phyloP scores from a whole-genome alignment of 345 rosid species.

The Viola odorata region DNA sequence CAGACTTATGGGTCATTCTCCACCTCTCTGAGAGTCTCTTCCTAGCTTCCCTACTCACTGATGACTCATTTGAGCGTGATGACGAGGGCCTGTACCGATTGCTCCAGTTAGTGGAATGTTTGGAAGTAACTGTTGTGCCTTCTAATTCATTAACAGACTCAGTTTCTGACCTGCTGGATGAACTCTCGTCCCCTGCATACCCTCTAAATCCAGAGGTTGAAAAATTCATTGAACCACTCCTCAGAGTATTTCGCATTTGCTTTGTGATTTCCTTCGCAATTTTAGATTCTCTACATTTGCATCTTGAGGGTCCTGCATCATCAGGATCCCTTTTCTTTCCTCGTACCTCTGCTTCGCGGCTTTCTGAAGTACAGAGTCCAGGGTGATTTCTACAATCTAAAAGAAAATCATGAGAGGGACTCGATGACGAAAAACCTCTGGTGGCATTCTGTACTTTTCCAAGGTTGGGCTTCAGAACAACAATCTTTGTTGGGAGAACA shows the following conservation, averaged over 20 bases:
- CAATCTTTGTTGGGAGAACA: slow-evolving; percentile 64
- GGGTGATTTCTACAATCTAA: slow-evolving; percentile 34
- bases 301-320: slow-evolving; percentile 43
- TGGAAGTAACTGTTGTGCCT: slow-evolving; percentile 34
- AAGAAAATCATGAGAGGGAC: slow-evolving; percentile 40
- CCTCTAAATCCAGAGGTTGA: slow-evolving; percentile 49
- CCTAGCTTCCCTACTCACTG: slow-evolving; percentile 77
- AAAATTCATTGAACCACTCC: slow-evolving; percentile 36
- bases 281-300: slow-evolving; percentile 57
- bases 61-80: slow-evolving; percentile 54
- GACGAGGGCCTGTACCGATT: slow-evolving; percentile 35
- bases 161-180: slow-evolving; percentile 52
- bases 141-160: slow-evolving; percentile 73
- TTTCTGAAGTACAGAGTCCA: slow-evolving; percentile 35
- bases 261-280: slow-evolving; percentile 57
- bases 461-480: slow-evolving; percentile 80
- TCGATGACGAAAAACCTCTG: slow-evolving; percentile 42
- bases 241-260: slow-evolving; percentile 48
- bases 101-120: slow-evolving; percentile 37
- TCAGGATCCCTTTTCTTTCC: slow-evolving; percentile 40
- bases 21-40: slow-evolving; percentile 95
- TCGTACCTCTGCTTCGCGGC: slow-evolving; percentile 27
- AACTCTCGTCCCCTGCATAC: slow-evolving; percentile 78
- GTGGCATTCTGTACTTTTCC: slow-evolving; percentile 47
- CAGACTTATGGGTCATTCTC: slow-evolving; percentile 65